Conservation (phyloP, 108 stramenopile species). For the Cyclotella baltica region DNA sequence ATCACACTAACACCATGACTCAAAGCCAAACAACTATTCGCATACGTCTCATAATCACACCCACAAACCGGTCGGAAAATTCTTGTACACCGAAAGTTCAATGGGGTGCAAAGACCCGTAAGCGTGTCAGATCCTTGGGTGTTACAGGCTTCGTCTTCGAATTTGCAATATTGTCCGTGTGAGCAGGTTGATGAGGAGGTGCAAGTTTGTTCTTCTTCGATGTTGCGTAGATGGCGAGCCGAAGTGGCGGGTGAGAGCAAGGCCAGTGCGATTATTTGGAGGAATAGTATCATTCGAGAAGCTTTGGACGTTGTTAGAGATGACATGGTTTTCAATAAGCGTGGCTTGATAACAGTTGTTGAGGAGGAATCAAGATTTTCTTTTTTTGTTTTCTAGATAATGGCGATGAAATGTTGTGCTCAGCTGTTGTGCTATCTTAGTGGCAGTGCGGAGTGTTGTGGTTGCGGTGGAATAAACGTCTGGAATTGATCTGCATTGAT, state of each 20-base stretch:
- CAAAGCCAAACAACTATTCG: conserved; percentile 25
- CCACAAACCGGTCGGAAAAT: conserved; percentile 21
- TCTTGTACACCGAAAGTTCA: conserved; percentile 20
- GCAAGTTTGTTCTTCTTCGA: background rate
- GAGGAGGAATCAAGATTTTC: too few relatives aligned
- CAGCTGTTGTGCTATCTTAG: too few relatives aligned
- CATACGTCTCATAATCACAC: conserved; percentile 18
- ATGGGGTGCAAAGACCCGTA: background rate
- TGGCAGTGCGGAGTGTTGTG: too few relatives aligned
- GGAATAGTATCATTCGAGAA: background rate
- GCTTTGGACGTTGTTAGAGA: too few relatives aligned
- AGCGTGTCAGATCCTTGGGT: background rate
- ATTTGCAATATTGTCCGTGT: conserved; percentile 15
- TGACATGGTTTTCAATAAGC: too few relatives aligned
- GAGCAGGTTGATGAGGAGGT: background rate
- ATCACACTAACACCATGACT: conserved; percentile 11
- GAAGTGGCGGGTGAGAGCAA: background rate
- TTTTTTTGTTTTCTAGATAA: too few relatives aligned
- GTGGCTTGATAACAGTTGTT: too few relatives aligned
- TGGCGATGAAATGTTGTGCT: too few relatives aligned
- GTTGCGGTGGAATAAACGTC: too few relatives aligned
- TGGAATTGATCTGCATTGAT: too few relatives aligned
- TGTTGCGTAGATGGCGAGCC: background rate
- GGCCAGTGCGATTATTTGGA: too few relatives aligned
- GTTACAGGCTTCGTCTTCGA: conserved; percentile 18